Conservation (phyloP, 768 basidiomycete genomes). For the Lactarius quietus region DNA sequence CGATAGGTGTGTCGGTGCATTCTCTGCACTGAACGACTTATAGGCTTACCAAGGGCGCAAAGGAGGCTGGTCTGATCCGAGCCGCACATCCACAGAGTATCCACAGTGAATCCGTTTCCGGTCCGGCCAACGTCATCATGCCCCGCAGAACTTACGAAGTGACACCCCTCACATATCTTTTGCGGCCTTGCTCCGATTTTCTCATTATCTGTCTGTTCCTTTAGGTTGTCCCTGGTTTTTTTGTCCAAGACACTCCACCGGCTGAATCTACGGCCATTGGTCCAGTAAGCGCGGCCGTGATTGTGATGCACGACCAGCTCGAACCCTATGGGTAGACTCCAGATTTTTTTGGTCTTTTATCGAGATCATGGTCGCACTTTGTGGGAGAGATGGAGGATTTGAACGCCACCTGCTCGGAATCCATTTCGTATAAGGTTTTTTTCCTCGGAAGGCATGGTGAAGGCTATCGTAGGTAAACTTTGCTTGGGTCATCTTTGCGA, state of each 20-base stretch:
- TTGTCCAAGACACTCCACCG: constrained; percentile 10
- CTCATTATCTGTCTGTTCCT: not conserved
- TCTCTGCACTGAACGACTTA: not conserved
- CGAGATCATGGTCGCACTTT: constrained; percentile 15
- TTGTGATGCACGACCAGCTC: not conserved
- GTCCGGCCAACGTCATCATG: not conserved
- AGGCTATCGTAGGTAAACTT: constrained; percentile 13
- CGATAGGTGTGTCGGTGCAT: not conserved
- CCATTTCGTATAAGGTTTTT: constrained; percentile 17
- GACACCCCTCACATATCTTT: not conserved
- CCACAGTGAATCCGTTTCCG: too few species aligned
- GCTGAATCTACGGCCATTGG: constrained; percentile 4
- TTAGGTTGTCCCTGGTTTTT: constrained; percentile 21
- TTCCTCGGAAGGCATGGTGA: constrained; percentile 21
- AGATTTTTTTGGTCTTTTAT: constrained; percentile 18
- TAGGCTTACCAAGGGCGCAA: not conserved
- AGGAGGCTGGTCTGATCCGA: not conserved
- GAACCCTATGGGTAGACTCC: constrained; percentile 9
- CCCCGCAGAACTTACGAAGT: constrained; percentile 15
- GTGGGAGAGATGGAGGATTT: not conserved
- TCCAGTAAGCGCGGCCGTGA: constrained; percentile 12
- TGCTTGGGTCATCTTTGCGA: not conserved
- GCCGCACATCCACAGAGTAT: too few species aligned
- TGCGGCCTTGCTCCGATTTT: not conserved
- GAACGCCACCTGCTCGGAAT: not conserved